Base-by-base conservation (phyloP, 2,329 filamentous ascomycete genomes). In the Fusarium siculi region DNA sequence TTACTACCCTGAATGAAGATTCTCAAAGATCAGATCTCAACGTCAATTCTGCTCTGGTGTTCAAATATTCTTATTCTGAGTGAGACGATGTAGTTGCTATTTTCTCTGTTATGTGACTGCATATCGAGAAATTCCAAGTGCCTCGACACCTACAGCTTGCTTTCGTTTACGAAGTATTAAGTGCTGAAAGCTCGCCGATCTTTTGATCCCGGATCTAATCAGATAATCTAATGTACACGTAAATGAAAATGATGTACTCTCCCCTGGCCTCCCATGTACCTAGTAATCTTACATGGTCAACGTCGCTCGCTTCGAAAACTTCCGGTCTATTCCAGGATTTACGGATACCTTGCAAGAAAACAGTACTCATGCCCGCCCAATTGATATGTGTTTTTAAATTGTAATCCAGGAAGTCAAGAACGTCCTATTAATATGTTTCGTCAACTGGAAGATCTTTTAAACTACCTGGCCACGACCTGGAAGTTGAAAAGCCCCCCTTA, bases 161-260 rank as follows among this genome's bases (percentile, higher is more conserved):
- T 12, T 42, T 42, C 19, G 15, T 39, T 18, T n/a, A 12, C 32
- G 12, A 28, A 23, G 19, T 28, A 37, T 21, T 4, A 11, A 32
- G 37, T 32, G 11, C 30, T n/a, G 30, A 21, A 40, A 18, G 19
- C 28, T 40, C 46, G 37, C 23, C 36, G 60, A 70, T 72, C 70
- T 66, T 53, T 32, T 36, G 50, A 36, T 25, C 18, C 43, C 15
- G 46, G 54, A 61, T 66, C 70, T 73, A 61, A 73, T 70, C 70
- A 73, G 67, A 70, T 50, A 69, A 69, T 46, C 36, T 64, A 49
- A 71, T 56, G 60, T 70, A 58, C 52, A 37, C 46, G 50, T 28
- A 50, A 50, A n/a, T 21, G 23, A 37, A 39, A 50, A 42, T 16
- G n/a, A 63, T 52, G 68, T 57, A 56, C 40, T 53, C n/a, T 40